Conservation (phyloP, 352 stramenopile species). For the Pythium chondricola region DNA sequence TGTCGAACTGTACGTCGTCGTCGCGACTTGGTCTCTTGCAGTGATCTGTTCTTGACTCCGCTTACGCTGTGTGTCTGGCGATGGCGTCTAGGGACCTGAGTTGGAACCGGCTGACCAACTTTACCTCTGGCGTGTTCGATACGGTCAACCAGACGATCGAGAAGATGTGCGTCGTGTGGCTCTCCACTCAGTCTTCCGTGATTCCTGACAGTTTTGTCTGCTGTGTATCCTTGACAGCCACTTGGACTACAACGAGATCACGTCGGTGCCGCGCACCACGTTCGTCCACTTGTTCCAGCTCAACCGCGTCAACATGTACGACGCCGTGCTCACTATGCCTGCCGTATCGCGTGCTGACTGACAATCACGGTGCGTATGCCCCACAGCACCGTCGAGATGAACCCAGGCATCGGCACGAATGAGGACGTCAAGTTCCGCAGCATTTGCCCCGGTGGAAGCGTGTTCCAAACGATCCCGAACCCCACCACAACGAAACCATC, state of each 20-base stretch:
- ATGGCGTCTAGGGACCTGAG: slow-evolving; percentile 38
- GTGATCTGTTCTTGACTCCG: background rate
- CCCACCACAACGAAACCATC: slow-evolving; percentile 10
- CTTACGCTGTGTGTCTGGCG: background rate
- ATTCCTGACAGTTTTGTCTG: background rate
- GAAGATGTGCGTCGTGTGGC: slow-evolving; percentile 31
- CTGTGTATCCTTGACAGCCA: slow-evolving; percentile 21
- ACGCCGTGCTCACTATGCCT: background rate
- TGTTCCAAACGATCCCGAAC: slow-evolving; percentile 36
- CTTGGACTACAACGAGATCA: slow-evolving; percentile 55
- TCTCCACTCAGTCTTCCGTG: background rate
- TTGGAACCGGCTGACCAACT: slow-evolving; percentile 50
- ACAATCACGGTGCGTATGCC: too few species aligned
- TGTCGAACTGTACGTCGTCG: slow-evolving; percentile 32
- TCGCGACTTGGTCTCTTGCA: too few species aligned
- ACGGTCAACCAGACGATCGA: slow-evolving; percentile 39
- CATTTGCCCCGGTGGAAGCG: slow-evolving; percentile 47
- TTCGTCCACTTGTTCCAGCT: slow-evolving; percentile 40
- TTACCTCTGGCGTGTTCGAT: slow-evolving; percentile 41
- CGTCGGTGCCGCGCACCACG: slow-evolving; percentile 45
- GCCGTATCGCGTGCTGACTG: too few species aligned
- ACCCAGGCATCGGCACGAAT: slow-evolving; percentile 42
- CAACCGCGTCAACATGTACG: slow-evolving; percentile 44
- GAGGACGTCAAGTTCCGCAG: slow-evolving; percentile 25
- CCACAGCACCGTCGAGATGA: slow-evolving; percentile 44